These are phyloP conservation scores for Aspergillus quadricinctus DNA, from an alignment of 2,329 filamentous ascomycete species.

Conservation along the genomic window DNA sequence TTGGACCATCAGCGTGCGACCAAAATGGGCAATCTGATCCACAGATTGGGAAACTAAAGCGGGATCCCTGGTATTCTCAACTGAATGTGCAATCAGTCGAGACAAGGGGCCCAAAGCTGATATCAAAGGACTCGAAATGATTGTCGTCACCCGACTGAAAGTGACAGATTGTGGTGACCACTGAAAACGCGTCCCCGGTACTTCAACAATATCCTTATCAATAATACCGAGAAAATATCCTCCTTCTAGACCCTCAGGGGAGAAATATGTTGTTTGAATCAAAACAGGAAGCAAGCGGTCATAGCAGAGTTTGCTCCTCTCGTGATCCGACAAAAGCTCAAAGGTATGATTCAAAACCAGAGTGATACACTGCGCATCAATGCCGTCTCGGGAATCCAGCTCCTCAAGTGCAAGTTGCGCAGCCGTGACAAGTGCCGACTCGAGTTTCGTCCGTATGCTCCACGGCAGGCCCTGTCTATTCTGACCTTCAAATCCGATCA, in stretches of 20 bases:
- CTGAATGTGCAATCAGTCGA: conserved; percentile 57
- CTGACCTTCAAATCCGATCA: conserved; percentile 69
- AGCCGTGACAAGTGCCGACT: conserved; percentile 68
- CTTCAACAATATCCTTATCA: conserved; percentile 61
- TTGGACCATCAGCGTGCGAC: conserved; percentile 60
- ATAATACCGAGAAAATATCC: conserved; percentile 71
- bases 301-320: conserved; percentile 59
- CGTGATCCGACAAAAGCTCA: conserved; percentile 60
- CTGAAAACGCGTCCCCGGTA: conserved; percentile 52
- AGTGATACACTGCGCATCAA: conserved; percentile 53
- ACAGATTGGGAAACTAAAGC: conserved; percentile 39
- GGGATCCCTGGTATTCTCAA: conserved; percentile 53
- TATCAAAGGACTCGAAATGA: conserved; percentile 55
- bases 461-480: conserved; percentile 61
- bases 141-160: conserved; percentile 52
- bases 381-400: conserved; percentile 46
- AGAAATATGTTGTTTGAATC: conserved; percentile 64
- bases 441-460: conserved; percentile 62
- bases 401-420: conserved; percentile 68
- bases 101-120: conserved; percentile 60
- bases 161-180: conserved; percentile 62
- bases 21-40: conserved; percentile 65
- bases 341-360: conserved; percentile 75
- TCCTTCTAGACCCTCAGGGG: conserved; percentile 67
- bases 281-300: conserved; percentile 67